Base-by-base conservation (phyloP, 1,284 basidiomycete genomes). In the Cystobasidiaceae sp. region DNA sequence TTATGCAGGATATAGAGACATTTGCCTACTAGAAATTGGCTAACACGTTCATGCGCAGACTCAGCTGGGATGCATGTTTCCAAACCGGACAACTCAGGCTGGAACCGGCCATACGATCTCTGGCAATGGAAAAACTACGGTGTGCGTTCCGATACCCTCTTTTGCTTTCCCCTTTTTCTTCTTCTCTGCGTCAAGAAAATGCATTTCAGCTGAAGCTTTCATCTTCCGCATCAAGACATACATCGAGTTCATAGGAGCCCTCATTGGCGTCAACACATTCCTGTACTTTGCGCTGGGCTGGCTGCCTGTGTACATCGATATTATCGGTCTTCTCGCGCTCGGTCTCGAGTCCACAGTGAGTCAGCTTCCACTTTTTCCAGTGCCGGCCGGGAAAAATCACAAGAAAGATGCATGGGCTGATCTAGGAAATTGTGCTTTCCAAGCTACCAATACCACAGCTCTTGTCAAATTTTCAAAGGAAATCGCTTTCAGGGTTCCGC, bases 371-470 rank as follows among this genome's bases (percentile, higher is more conserved):
- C n/a, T n/a, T n/a, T n/a, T n/a, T n/a, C n/a, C n/a, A n/a, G n/a
- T n/a, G n/a, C n/a, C n/a, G n/a, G n/a, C n/a, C n/a, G n/a, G n/a
- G n/a, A n/a, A n/a, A n/a, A n/a, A n/a, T n/a, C n/a, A n/a, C n/a
- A n/a, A n/a, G n/a, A n/a, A n/a, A n/a, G n/a, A n/a, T n/a, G n/a
- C n/a, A n/a, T n/a, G n/a, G n/a, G n/a, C n/a, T n/a, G n/a, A n/a
- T n/a, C n/a, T n/a, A n/a, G n/a, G n/a, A n/a, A n/a, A 45, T 45
- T 8, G 17, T 23, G 37, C 41, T 59, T 23, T 27, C 17, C 3
- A 51, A 72, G 71, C 74, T 82, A 0, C 81, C 81, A 0, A 77
- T 82, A 51, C 81, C 81, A 1, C 81, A 82, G 70, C 77, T 81
- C 34, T 73, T 82, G 54, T 72, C 77, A 33, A 82, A 82, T 68